Evolutionary conservation across 2,329 filamentous ascomycete species (phyloP).

Genomic region (Fusarium ambrosium): DNA sequence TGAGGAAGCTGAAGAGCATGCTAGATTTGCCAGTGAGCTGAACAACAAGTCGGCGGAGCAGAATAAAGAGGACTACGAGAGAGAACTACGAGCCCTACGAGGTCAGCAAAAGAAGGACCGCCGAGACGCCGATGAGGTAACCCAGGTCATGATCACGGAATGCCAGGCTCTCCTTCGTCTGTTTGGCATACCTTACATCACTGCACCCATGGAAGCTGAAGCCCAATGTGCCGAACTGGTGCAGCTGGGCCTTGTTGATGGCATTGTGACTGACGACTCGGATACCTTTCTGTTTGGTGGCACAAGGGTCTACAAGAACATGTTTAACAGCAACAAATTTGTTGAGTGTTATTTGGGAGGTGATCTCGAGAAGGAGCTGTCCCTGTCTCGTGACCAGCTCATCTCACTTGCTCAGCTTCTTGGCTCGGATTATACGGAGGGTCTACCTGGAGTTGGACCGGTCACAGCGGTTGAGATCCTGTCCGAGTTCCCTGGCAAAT

Average conservation of each 20-base stretch:
- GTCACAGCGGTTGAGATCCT: slow-evolving; percentile 96
- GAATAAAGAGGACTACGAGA: slow-evolving; percentile 85
- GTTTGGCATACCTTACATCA: slow-evolving; percentile 96
- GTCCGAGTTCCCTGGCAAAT: slow-evolving; percentile 80
- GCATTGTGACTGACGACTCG: slow-evolving; percentile 97
- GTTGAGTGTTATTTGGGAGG: slow-evolving; percentile 92
- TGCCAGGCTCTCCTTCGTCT: slow-evolving; percentile 91
- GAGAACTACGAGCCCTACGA: slow-evolving; percentile 86
- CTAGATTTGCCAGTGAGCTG: slow-evolving; percentile 88
- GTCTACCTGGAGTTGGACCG: slow-evolving; percentile 89
- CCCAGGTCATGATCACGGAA: slow-evolving; percentile 94
- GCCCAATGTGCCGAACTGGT: slow-evolving; percentile 97
- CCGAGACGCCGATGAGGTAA: slow-evolving; percentile 96
- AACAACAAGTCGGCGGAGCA: slow-evolving; percentile 80
- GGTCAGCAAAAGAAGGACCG: slow-evolving; percentile 97
- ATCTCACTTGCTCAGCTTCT: slow-evolving; percentile 92
- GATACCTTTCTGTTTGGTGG: slow-evolving; percentile 98
- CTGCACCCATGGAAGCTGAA: slow-evolving; percentile 98
- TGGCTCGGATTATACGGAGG: slow-evolving; percentile 95
- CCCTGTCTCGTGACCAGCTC: slow-evolving; percentile 86
- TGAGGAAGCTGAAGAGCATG: slow-evolving; percentile 92
- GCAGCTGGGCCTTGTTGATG: slow-evolving; percentile 87
- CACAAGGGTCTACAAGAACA: slow-evolving; percentile 97
- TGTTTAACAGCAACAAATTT: slow-evolving; percentile 99
- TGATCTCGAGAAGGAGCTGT: slow-evolving; percentile 91